Evolutionary conservation across 73 alveolate species (phyloP).

Genomic region (Symbiodinium pilosum): DNA sequence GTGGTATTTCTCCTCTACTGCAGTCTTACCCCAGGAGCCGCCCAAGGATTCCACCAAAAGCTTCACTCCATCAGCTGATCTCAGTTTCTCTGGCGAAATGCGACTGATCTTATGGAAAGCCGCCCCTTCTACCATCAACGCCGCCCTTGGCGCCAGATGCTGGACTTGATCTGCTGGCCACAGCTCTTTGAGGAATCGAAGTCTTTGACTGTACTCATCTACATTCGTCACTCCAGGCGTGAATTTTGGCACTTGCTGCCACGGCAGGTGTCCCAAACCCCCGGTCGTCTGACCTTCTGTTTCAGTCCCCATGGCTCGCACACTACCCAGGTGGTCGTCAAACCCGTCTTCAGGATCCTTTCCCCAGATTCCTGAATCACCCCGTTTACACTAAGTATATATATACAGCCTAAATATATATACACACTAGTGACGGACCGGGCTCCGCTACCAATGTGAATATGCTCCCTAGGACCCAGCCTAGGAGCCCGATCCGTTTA

Average conservation of each 20-base stretch:
- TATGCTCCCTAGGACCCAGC: neutral
- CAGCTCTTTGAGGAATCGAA: neutral
- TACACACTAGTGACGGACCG: slow-evolving; percentile 4
- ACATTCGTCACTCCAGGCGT: neutral
- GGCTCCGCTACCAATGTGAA: slow-evolving; percentile 78
- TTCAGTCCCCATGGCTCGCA: neutral
- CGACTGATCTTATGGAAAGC: neutral
- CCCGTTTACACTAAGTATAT: neutral
- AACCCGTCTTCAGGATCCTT: neutral
- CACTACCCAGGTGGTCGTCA: no score
- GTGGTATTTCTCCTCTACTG: neutral
- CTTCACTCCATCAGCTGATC: neutral
- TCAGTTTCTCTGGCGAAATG: neutral
- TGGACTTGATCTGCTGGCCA: neutral
- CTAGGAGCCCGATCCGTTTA: neutral
- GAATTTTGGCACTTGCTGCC: slow-evolving; percentile 13
- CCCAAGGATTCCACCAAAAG: neutral
- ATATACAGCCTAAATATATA: no score
- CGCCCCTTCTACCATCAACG: neutral
- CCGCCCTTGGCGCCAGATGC: slow-evolving; percentile 25
- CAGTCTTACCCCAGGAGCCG: neutral
- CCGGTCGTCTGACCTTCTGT: neutral
- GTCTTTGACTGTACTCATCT: neutral
- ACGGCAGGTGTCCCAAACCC: neutral
- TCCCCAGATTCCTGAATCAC: neutral